Percentiles rank a stretch among this genome's conserved stretches.
phyloP scores from a whole-genome alignment of 139 green algal species.

The Haematococcus lacustris region DNA sequence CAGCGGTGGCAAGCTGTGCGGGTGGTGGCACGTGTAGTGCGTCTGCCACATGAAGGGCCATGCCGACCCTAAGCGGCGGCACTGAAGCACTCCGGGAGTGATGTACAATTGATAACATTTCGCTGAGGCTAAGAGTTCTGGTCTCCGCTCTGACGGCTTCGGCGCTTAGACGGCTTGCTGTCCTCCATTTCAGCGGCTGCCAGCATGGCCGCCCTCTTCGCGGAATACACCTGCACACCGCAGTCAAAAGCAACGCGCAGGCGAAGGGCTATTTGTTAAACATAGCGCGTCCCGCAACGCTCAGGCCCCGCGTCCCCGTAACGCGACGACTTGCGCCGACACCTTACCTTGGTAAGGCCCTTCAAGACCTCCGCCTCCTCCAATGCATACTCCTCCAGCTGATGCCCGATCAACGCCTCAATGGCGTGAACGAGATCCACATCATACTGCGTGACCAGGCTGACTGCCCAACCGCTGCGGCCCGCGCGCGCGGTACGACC shows the following conservation, averaged over 20 bases:
- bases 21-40: no score
- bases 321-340: background rate
- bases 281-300: background rate
- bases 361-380: constrained; percentile 73
- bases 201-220: constrained; percentile 51
- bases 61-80: no score
- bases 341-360: constrained; percentile 58
- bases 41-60: no score
- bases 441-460: constrained; percentile 86
- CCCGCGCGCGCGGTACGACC: constrained; percentile 30
- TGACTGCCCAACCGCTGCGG: constrained; percentile 71
- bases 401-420: constrained; percentile 46
- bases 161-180: no score
- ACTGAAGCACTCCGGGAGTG: no score
- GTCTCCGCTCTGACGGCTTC: no score
- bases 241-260: background rate
- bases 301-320: background rate
- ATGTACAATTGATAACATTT: no score
- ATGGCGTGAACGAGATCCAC: constrained; percentile 64
- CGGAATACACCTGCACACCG: constrained; percentile 46
- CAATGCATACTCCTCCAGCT: constrained; percentile 51
- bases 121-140: no score
- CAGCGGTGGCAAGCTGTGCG: no score
- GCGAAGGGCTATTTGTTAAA: background rate
- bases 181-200: constrained; percentile 41